Conservation (phyloP, 1,284 basidiomycete species). For the Sporisorium exsertum region DNA sequence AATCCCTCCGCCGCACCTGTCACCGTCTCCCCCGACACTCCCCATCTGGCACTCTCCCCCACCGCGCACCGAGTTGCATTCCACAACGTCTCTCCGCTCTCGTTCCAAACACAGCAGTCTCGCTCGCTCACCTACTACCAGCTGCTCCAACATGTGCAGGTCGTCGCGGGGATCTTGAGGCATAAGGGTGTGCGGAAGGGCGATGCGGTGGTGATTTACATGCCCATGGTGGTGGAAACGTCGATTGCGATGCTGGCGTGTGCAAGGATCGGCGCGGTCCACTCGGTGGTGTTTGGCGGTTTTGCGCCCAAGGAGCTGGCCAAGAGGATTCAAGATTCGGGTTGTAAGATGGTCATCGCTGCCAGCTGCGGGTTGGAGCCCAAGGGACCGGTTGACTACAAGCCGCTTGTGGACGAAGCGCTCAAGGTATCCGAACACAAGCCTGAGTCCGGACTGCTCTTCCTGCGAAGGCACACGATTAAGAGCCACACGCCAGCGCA, state of each 20-base stretch:
- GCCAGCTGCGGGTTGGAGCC: constrained; percentile 65
- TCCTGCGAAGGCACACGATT: constrained; percentile 57
- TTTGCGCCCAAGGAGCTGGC: constrained; percentile 64
- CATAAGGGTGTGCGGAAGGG: constrained; percentile 59
- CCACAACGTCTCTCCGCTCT: constrained; percentile 58
- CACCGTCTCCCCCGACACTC: constrained; percentile 52
- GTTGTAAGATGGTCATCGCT: constrained; percentile 57
- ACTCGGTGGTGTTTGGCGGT: constrained; percentile 67
- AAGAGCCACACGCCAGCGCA: constrained; percentile 47
- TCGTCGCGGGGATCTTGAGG: constrained; percentile 60
- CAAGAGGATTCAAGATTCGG: constrained; percentile 63
- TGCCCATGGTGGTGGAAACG: constrained; percentile 67
- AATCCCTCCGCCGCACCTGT: constrained; percentile 34
- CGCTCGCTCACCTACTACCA: constrained; percentile 58
- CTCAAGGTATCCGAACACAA: constrained; percentile 54
- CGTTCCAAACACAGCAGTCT: constrained; percentile 50
- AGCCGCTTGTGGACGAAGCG: constrained; percentile 62
- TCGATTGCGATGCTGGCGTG: constrained; percentile 65
- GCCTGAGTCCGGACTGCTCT: constrained; percentile 48
- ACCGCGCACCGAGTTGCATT: constrained; percentile 48
- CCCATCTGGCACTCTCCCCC: constrained; percentile 49
- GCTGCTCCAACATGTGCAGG: constrained; percentile 57
- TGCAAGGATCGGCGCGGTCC: constrained; percentile 64
- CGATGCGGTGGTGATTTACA: constrained; percentile 65
- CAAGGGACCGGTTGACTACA: constrained; percentile 61